A percentile compares a stretch with the other conserved stretches of the same genome.
phyloP scores from a whole-genome alignment of 1,284 basidiomycete genomes.

The Peniophora sp. region DNA sequence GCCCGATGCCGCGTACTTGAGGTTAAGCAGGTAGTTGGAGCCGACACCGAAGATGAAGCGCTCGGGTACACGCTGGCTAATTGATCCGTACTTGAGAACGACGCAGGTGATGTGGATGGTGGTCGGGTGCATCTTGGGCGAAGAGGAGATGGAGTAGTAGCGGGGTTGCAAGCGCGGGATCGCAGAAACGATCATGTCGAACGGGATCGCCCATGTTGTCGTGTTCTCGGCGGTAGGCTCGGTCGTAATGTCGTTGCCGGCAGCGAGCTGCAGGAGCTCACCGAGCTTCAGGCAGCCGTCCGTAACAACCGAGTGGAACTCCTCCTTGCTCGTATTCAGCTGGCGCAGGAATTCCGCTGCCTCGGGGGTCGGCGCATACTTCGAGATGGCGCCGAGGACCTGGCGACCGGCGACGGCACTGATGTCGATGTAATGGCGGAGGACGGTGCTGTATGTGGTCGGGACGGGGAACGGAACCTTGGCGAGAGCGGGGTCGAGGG shows the following conservation, averaged over 20 bases:
- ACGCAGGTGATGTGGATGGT: conserved; percentile 94
- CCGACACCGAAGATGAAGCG: conserved; percentile 81
- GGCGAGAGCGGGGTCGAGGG: conserved; percentile 93
- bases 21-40: conserved; percentile 88
- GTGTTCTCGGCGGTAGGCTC: conserved; percentile 61
- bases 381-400: conserved; percentile 79
- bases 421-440: conserved; percentile 97
- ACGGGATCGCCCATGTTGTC: conserved; percentile 88
- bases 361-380: conserved; percentile 80
- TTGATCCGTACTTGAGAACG: conserved; percentile 83
- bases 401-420: conserved; percentile 91
- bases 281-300: conserved; percentile 85
- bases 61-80: conserved; percentile 39
- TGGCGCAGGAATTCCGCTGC: conserved; percentile 71
- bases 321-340: conserved; percentile 83
- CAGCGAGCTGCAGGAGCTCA: conserved; percentile 85
- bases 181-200: conserved; percentile 92
- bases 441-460: conserved; percentile 89
- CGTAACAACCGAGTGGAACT: conserved; percentile 71
- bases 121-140: conserved; percentile 84
- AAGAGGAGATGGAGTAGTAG: conserved; percentile 98
- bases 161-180: conserved; percentile 92
- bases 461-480: conserved; percentile 99
- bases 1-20: conserved; percentile 71
- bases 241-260: conserved; percentile 64